These are phyloP conservation scores for Oryza glumipatula DNA, from an alignment of 176 grass and related monocot species.

Conservation along the genomic window DNA sequence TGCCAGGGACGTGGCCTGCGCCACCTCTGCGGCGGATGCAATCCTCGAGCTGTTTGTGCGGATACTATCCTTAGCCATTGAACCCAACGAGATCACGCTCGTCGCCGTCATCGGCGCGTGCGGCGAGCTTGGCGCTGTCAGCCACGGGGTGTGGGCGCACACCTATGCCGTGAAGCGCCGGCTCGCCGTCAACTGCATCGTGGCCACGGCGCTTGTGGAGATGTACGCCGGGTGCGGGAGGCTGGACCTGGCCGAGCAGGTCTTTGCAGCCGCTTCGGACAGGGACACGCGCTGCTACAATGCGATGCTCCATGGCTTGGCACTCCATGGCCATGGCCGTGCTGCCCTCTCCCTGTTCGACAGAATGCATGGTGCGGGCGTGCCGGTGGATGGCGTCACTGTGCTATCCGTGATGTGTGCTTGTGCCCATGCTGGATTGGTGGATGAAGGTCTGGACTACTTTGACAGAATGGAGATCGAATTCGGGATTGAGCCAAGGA, in stretches of 20 bases:
- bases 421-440: constrained; percentile 51
- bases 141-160: constrained; percentile 47
- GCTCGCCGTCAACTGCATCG: constrained; percentile 23
- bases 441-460: constrained; percentile 39
- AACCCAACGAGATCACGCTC: constrained; percentile 56
- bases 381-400: constrained; percentile 39
- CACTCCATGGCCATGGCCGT: constrained; percentile 40
- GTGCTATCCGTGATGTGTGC: constrained; percentile 43
- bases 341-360: constrained; percentile 40
- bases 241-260: constrained; percentile 50
- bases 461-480: constrained; percentile 49
- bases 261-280: constrained; percentile 12
- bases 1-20: not conserved
- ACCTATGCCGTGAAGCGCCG: constrained; percentile 21
- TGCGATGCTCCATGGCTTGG: constrained; percentile 53
- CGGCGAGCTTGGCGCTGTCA: constrained; percentile 49
- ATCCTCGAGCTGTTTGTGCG: constrained; percentile 30
- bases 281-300: constrained; percentile 54
- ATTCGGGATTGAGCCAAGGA: constrained; percentile 38
- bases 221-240: constrained; percentile 52
- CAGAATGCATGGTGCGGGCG: constrained; percentile 28
- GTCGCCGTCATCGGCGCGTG: constrained; percentile 39
- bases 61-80: not conserved
- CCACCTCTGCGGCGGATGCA: constrained; percentile 1
- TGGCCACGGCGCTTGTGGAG: constrained; percentile 44